Base-by-base conservation (phyloP, 2,329 filamentous ascomycete genomes). In the Gaeumannomyces sp. region DNA sequence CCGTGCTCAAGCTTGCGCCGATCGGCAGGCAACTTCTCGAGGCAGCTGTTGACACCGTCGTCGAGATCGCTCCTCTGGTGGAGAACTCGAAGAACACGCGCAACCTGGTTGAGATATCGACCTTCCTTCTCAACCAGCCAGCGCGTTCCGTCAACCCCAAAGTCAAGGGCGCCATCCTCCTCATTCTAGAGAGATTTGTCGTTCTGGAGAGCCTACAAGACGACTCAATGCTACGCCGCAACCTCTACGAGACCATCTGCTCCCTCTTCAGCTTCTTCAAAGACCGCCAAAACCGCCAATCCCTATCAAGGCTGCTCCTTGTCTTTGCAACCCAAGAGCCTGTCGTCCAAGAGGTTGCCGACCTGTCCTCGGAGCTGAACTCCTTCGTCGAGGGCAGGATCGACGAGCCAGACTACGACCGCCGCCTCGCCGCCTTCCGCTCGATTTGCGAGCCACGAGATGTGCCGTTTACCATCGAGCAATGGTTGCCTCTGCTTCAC, bases 181-280 rank as follows among this genome's bases (percentile, higher is more conserved):
- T 88, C 59, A 91, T 96, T 63, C 78, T 98, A 25, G 87, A 95
- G 72, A 86, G 89, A 67, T 96, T 97, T 68, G 83, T 97, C 59
- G 86, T 87, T 11, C 78, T 90, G 2, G 86, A 86, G 67, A 79
- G 86, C 65, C 76, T 83, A 13, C 76, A 83, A 61, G 80, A 83
- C 66, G 82, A 90, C 61, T 71, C 76, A 7, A 80, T 83, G 29
- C 77, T 94, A 22, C 85, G 85, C 61, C 78, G 83, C 59, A 82
- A 84, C 50, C 85, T 96, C 0, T 96, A 90, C 73, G 81, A 86
- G 60, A 91, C 91, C 0, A 77, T 95, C 13, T 89, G 91, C 4
- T 88, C 91, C 0, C 83, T 98, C 45, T 98, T 97, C 73, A 91
- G 92, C 64, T 97, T 93, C 73, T 94, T 98, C 79, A 91, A 88